A percentile compares a stretch with the other conserved stretches of the same genome.
These are phyloP conservation scores for Pleodorina starrii DNA, from an alignment of 139 green algal species.

Conservation along the genomic window DNA sequence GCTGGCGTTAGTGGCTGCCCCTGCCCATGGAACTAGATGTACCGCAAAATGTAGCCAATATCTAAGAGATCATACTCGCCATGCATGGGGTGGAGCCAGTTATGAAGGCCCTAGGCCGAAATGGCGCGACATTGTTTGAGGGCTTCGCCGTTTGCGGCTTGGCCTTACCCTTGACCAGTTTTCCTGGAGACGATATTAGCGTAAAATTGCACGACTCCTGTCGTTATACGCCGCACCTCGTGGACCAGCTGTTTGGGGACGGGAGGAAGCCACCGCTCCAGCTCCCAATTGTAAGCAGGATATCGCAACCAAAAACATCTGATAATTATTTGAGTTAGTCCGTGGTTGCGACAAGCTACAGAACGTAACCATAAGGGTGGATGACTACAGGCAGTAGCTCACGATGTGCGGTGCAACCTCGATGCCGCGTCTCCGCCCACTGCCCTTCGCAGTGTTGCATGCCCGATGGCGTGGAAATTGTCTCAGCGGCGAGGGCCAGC, in stretches of 20 bases:
- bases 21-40: no score
- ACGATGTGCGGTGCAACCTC: no score
- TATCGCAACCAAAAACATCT: no score
- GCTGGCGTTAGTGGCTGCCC: no score
- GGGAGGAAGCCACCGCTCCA: not conserved
- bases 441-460: conserved; percentile 63
- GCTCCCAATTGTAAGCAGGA: not conserved
- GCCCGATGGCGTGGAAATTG: conserved; percentile 56
- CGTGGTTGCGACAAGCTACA: no score
- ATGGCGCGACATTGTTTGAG: conserved; percentile 24
- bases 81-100: not conserved
- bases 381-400: no score
- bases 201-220: not conserved
- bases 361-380: no score
- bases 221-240: not conserved
- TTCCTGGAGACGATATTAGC: not conserved
- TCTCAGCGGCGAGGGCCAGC: not conserved
- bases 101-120: not conserved
- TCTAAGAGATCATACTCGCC: no score
- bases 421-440: not conserved
- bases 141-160: conserved; percentile 23
- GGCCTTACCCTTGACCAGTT: not conserved
- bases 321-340: no score
- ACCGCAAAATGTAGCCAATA: no score
- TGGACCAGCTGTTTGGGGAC: not conserved